Conservation (phyloP, 441 rosid species). For the Syzygium syzygioides region DNA sequence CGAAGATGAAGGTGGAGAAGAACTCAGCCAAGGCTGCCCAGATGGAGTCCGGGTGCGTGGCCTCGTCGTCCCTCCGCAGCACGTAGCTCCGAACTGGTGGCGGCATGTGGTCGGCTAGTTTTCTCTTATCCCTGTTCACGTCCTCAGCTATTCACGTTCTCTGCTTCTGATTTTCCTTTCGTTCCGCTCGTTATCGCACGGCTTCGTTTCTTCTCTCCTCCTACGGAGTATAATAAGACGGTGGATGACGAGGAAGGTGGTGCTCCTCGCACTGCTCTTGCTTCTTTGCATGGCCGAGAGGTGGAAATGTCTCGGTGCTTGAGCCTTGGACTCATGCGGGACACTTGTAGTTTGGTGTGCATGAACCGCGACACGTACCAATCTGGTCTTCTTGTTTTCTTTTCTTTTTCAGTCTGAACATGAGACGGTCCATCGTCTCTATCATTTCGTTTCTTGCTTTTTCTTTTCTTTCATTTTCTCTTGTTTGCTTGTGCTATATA, state of each 20-base stretch:
- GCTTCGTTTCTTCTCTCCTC: background rate
- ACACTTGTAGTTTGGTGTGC: background rate
- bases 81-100: conserved; percentile 3
- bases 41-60: conserved; percentile 10
- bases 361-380: background rate
- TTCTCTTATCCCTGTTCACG: background rate
- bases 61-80: conserved; percentile 3
- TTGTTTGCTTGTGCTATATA: background rate
- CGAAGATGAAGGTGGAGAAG: conserved; percentile 12
- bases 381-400: background rate
- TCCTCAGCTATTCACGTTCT: background rate
- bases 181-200: background rate
- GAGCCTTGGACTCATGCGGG: background rate
- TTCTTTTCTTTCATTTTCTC: background rate
- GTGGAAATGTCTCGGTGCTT: background rate
- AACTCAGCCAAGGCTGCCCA: conserved; percentile 9
- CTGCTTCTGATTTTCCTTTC: background rate
- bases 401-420: background rate
- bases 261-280: background rate
- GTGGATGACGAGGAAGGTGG: background rate
- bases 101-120: background rate
- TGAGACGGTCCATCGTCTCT: background rate
- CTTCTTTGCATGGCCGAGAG: background rate
- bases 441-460: background rate
- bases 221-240: background rate